Evolutionary conservation across 768 basidiomycete species (phyloP), one percentile per base, ranked within the genome.

Genomic region (Hysterangium stoloniferum): DNA sequence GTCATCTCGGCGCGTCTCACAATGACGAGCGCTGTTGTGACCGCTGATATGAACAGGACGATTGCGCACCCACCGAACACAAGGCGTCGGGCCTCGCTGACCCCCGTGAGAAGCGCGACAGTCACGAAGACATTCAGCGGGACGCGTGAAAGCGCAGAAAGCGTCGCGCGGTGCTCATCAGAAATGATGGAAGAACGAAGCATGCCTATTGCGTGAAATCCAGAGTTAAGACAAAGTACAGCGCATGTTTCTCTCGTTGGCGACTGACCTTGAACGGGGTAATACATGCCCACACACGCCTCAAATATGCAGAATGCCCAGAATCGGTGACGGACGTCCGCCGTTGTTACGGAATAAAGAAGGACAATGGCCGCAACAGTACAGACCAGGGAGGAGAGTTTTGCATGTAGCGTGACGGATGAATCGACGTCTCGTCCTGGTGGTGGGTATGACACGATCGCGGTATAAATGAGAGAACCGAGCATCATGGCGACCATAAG

Each of bases 401-500:
- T 83, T 3, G 80, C 80, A 47, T 87, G 84, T 0, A 85, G 65
- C 1, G 72, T 68, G 52, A 85, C 61, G 6, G 76, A 67, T 1
- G 75, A 69, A 43, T 72, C 67, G 41, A 56, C 52, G 15, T 54
- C 47, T 13, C 25, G 17, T n/a, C 35, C 33, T 5, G 45, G 32
- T 45, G 53, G 31, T 20, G 56, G 52, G 32, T 42, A 50, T 13
- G 57, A 55, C 4, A 66, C 66, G 58, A 82, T 66, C 43, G 68
- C 68, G 4, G 77, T 84, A 65, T 86, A 87, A 27, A 83, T 57
- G 45, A 86, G 64, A 9, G 85, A 86, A 15, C 85, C 84, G 57
- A 86, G 74, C 77, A 86, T 84, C 84, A 88, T 86, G 49, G 77
- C 79, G 49, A 86, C 67, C 86, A 88, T 88, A 70, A 86, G 85